phyloP scores from a whole-genome alignment of 345 rosid species.

The Viola odorata region DNA sequence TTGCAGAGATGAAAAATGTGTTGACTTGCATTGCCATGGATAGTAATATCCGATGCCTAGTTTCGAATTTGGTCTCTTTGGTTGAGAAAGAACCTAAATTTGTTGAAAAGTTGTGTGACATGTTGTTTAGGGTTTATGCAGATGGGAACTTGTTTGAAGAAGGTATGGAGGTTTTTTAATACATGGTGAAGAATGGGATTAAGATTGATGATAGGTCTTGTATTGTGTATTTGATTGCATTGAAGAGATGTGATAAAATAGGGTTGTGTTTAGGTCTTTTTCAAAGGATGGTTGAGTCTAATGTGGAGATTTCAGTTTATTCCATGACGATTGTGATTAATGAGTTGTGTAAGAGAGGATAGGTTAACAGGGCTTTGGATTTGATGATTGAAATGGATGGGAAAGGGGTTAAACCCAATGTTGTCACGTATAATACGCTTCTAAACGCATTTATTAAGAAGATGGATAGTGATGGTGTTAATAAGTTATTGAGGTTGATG shows the following conservation, averaged over 20 bases:
- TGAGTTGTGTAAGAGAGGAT: slow-evolving; percentile 58
- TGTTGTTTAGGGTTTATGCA: slow-evolving; percentile 62
- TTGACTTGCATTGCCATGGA: slow-evolving; percentile 37
- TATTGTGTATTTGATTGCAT: slow-evolving; percentile 58
- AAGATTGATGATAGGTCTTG: slow-evolving; percentile 67
- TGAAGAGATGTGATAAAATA: slow-evolving; percentile 43
- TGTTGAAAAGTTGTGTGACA: slow-evolving; percentile 46
- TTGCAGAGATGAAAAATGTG: slow-evolving; percentile 41
- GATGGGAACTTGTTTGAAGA: slow-evolving; percentile 56
- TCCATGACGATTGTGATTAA: slow-evolving; percentile 64
- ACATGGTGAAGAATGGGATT: slow-evolving; percentile 43
- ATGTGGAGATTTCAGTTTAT: slow-evolving; percentile 47
- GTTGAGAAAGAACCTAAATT: slow-evolving; percentile 31
- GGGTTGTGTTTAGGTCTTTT: slow-evolving; percentile 51
- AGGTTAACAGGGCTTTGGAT: slow-evolving; percentile 41
- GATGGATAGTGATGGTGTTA: slow-evolving; percentile 42
- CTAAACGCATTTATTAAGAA: slow-evolving; percentile 50
- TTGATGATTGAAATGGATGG: slow-evolving; percentile 39
- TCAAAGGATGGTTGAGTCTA: slow-evolving; percentile 45
- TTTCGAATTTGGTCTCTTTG: slow-evolving; percentile 32
- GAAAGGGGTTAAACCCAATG: slow-evolving; percentile 58
- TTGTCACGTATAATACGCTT: slow-evolving; percentile 62
- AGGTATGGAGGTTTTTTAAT: slow-evolving; percentile 47
- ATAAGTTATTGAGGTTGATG: slow-evolving; percentile 55
- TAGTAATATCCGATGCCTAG: slow-evolving; percentile 29